phyloP scores from a whole-genome alignment of 2,329 filamentous ascomycete species.

The Ophiostoma triangulosporum region DNA sequence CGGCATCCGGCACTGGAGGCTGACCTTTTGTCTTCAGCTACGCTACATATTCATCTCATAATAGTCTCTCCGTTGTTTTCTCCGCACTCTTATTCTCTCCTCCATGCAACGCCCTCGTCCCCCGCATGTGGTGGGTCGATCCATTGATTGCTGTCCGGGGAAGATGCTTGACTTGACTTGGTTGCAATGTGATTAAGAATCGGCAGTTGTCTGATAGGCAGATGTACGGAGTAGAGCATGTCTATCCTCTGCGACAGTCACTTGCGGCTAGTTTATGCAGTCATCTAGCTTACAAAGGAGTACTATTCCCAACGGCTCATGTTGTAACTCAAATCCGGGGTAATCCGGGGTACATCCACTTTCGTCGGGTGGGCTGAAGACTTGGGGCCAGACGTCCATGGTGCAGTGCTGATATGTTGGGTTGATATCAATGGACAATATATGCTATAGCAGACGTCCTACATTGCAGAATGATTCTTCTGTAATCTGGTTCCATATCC shows the following conservation, averaged over 20 bases:
- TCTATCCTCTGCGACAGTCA: too few species aligned
- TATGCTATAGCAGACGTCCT: too few species aligned
- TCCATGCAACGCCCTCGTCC: not conserved
- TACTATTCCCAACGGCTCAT: not conserved
- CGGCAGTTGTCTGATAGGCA: constrained; percentile 11
- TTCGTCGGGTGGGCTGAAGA: not conserved
- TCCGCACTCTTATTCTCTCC: not conserved
- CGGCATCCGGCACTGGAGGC: too few species aligned
- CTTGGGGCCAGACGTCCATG: not conserved
- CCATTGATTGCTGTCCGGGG: not conserved
- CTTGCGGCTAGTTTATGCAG: too few species aligned
- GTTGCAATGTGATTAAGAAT: not conserved
- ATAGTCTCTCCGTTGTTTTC: not conserved
- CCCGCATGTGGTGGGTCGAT: not conserved
- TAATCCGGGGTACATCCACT: not conserved
- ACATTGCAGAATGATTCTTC: too few species aligned
- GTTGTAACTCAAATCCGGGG: not conserved
- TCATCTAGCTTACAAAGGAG: not conserved
- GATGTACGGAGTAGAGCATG: too few species aligned
- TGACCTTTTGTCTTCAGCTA: too few species aligned
- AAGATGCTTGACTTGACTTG: not conserved
- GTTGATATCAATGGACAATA: too few species aligned
- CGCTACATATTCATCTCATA: too few species aligned
- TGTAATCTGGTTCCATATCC: too few species aligned
- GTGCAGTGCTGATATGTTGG: not conserved